Evolutionary conservation across 208 protist species (phyloP), one percentile per base, ranked within the genome.

Genomic region (Leptomonas pyrrhocoris): DNA sequence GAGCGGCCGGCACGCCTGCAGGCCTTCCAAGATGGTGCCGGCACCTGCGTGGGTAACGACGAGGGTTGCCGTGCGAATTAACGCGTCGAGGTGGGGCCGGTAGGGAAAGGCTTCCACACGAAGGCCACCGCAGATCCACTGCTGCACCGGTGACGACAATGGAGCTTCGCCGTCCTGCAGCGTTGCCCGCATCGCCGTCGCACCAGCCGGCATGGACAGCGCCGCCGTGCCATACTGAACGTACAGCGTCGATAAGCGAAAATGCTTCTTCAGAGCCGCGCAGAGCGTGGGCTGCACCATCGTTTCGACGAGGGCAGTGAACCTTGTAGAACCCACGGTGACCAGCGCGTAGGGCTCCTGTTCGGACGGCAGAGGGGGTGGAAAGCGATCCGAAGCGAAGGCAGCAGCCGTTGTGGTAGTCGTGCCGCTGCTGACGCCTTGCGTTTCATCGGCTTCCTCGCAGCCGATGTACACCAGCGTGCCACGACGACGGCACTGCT

Each of bases 21-120:
- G 73, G n/a, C 79, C 80, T 54, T 97, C 92, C 30, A 96, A 85
- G n/a, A 96, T 94, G n/a, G 94, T 96, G 16, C 94, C 94, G 0
- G 92, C 94, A 13, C 94, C 94, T 19, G 92, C 92, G 73, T 97
- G 94, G 5, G 90, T 90, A 30, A 97, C 85, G 38, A 97, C 83
- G 16, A 97, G 67, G 23, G 78, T 30, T 2, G 89, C 87, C 1
- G 74, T 56, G 42, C 51, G 57, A 21, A 97, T 81, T 3, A 90
- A 50, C 13, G 61, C 68, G 19, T 75, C 54, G 3, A 96, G 79
- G 25, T 84, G 73, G 8, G 88, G 80, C 19, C 80, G 71, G 70
- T 95, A 96, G 1, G 81, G 27, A 63, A 94, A 94, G 25, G 79
- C 82, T 75, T 93, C 86, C n/a, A 95, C 75, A n/a, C 57, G 18